Percentiles rank a stretch among this genome's conserved stretches.
Conservation (phyloP, 2,329 filamentous ascomycete species). For the Fusarium subtropicale region DNA sequence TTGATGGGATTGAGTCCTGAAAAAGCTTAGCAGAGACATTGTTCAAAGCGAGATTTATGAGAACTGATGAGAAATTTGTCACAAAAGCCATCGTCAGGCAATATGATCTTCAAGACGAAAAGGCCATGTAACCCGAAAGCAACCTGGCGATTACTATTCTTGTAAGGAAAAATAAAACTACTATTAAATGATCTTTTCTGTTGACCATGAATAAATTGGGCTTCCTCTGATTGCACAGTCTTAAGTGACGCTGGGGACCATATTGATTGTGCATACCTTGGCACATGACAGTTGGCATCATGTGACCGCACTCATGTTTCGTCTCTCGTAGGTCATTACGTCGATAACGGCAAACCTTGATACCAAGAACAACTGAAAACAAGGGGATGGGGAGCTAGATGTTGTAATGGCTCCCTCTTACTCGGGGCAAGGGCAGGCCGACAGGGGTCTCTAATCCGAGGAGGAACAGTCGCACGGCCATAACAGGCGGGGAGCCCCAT, state of each 20-base stretch:
- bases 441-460: constrained; percentile 1
- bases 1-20: constrained; percentile 14
- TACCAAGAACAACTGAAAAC: neutral
- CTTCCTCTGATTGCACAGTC: neutral
- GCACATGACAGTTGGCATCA: neutral
- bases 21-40: constrained; percentile 26
- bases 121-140: neutral
- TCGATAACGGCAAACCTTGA: constrained; percentile 18
- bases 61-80: constrained; percentile 38
- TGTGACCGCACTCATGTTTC: neutral
- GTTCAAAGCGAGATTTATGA: constrained; percentile 34
- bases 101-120: neutral
- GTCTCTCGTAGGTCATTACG: constrained; percentile 19
- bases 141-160: neutral
- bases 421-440: neutral
- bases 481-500: constrained; percentile 30
- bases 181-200: neutral
- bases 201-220: neutral
- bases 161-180: neutral
- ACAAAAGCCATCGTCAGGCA: neutral
- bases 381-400: constrained; percentile 10
- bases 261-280: neutral
- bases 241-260: neutral
- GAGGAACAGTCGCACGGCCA: constrained; percentile 9
- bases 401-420: neutral